Evolutionary conservation across 257 asterid species (phyloP), one percentile per base, ranked within the genome.

Genomic region (Gynochthodes officinalis): DNA sequence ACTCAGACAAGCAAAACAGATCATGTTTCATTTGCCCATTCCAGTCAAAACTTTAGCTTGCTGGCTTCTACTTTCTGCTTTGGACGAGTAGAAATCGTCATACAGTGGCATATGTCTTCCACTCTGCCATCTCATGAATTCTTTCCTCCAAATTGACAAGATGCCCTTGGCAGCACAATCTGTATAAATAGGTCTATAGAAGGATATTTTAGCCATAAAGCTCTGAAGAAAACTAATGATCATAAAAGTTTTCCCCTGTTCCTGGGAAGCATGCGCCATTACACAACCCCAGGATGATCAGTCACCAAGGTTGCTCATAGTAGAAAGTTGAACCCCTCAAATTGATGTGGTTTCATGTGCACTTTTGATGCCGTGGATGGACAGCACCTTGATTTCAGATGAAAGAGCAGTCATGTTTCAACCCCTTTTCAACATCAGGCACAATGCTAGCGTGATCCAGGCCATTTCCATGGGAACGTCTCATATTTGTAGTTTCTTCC

Each of bases 181-280:
- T 91, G 82, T 58, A n/a, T n/a, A n/a, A n/a, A n/a, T n/a, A n/a
- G 98, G 97, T 75, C 95, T 89, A 28, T 92, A 58, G 71, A 75
- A 15, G 96, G 96, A 77, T 89, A 89, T n/a, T 55, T 87, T 89
- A 2, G 99, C 95, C 97, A 91, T 89, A 65, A 89, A 94, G 67
- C 96, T 90, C 81, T 94, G 99, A 16, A 91, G 88, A 78, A 89
- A 94, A 70, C 97, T 91, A 72, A 94, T 88, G 5, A 91, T 86
- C 97, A 91, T 87, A 72, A 91, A 91, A 0, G 97, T 91, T 77
- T 88, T 91, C 12, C 12, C 97, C 98, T 9, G 97, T 89, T 76
- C 97, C 99, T 18, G 97, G 96, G 67, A n/a, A n/a, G 95, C 99
- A 67, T 94, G 98, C 1, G 96, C 97, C 93, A 94, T 76, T 44